These are phyloP conservation scores for Colletotrichum tanaceti DNA, from an alignment of 2,329 filamentous ascomycete genomes.

Conservation along the genomic window DNA sequence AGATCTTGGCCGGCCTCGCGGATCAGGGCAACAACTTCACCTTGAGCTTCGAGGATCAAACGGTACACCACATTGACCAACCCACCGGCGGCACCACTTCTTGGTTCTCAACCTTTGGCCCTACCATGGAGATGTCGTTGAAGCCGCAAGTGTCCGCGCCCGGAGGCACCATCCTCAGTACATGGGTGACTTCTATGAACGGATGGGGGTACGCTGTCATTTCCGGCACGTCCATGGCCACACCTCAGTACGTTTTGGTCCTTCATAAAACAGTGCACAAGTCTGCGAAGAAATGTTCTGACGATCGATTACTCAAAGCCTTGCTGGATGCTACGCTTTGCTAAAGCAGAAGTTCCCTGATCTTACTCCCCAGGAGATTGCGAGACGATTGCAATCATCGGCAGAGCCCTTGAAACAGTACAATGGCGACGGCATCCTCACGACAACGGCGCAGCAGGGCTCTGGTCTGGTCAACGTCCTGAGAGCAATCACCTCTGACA, in stretches of 20 bases:
- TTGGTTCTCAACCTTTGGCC: constrained; percentile 29
- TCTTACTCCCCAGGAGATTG: constrained; percentile 20
- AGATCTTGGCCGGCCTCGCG: constrained; percentile 27
- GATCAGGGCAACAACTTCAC: constrained; percentile 27
- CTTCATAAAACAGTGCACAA: background rate
- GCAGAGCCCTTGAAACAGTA: constrained; percentile 20
- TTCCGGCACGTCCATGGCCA: constrained; percentile 36
- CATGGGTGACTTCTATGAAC: constrained; percentile 34
- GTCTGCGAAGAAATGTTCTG: background rate
- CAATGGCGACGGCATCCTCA: constrained; percentile 11
- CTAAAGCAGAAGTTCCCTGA: constrained; percentile 24
- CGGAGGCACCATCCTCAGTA: constrained; percentile 32
- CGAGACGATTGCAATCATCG: constrained; percentile 25
- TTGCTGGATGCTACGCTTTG: constrained; percentile 32
- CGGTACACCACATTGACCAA: constrained; percentile 26
- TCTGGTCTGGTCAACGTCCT: constrained; percentile 27
- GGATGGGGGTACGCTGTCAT: constrained; percentile 35
- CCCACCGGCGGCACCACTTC: constrained; percentile 27
- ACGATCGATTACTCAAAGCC: background rate
- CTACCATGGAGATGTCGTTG: constrained; percentile 36
- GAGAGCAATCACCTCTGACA: constrained; percentile 19
- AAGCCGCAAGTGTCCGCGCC: constrained; percentile 31
- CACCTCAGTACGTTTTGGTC: constrained; percentile 23
- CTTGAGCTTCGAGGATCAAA: constrained; percentile 25
- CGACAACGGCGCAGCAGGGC: constrained; percentile 28